Base-by-base conservation (phyloP, 2,329 filamentous ascomycete species). In the Epichloe elymi region DNA sequence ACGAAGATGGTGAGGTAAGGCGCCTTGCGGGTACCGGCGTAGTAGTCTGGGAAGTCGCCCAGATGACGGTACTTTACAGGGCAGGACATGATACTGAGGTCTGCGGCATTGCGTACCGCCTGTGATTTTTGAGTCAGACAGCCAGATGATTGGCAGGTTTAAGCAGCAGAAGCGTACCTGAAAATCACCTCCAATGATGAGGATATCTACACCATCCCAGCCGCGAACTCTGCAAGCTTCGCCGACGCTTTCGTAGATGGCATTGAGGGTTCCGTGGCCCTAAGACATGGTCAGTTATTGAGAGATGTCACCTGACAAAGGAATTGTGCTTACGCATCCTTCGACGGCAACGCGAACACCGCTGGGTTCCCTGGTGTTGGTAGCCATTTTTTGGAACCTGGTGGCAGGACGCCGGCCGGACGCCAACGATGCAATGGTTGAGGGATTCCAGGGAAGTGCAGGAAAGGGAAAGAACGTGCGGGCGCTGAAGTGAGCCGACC, bases 161-260 rank as follows among this genome's bases (percentile, higher is more conserved):
- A 14, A 19, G 33, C 44, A 41, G n/a, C n/a, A 2, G 1, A 12
- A 3, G 55, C 63, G 36, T 69, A 85, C 85, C 73, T 96, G 88
- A 58, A 98, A 98, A 64, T 98, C 93, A 30, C 93, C 93, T 51
- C 91, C 88, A 60, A 98, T 95, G 61, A 98, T 94, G 58, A 98
- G 71, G 11, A 96, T 70, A 65, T 98, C 93, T 33, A 97, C 81
- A 36, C 78, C 80, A 57, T 85, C 74, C 90, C 91, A 96, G 23
- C 78, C 78, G 59, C 86, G 85, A 44, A 76, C 72, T 56, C 80
- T 72, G 65, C 84, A 87, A 10, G 88, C 76, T 56, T 79, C 74
- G 40, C 77, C 72, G 26, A 95, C 79, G 1, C 87, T 84, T 1
- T 85, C 80, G 66, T 97, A 98, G 59, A 98, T 97, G 52, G 88